Evolutionary conservation across 2,329 filamentous ascomycete genomes (phyloP), one percentile per base, ranked within the genome.

Genomic region (Karstenula rhodostoma): DNA sequence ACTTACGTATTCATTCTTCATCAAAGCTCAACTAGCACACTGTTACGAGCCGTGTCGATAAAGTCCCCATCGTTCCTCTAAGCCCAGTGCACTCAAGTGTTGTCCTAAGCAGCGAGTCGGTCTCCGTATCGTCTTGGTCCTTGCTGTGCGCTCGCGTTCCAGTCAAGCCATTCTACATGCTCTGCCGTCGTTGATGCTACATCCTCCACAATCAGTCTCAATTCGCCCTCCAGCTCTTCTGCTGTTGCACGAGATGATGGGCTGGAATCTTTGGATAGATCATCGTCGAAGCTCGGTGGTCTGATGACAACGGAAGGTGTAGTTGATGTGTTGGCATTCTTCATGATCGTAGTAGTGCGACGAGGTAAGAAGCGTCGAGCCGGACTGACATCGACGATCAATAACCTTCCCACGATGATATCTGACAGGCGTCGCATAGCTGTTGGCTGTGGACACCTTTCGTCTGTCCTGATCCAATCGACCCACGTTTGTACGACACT

Each of bases 381-480:
- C 10, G 35, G 8, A 23, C 25, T 44, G 25, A 62, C 46, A 33
- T 62, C 51, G 3, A 44, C 22, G 19, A 58, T 37, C n/a, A 66
- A 49, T 3, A 66, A 22, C 29, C 52, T 48, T 9, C 25, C 32
- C n/a, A 63, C 43, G 2, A 64, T 46, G 13, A 64, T 35, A 2
- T 61, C 59, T 1, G 62, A 9, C 7, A 66, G 35, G 10, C 29
- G 17, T 35, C 61, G 29, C 29, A 66, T 25, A 9, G 63, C 63
- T 8, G 61, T 62, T 42, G 56, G 43, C 12, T 43, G 12, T 7
- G 57, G 48, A n/a, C 63, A 66, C 15, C 61, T 25, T 8, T 33
- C 15, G 40, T 64, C 58, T 22, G 61, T 47, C 52, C 49, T 44
- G 2, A 64, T 64, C 22, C 42, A 57, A 27, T 62, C 57, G 5